A percentile compares a stretch with the other conserved stretches of the same genome.
Conservation (phyloP, 2,329 filamentous ascomycete genomes). For the Knufia petricola region DNA sequence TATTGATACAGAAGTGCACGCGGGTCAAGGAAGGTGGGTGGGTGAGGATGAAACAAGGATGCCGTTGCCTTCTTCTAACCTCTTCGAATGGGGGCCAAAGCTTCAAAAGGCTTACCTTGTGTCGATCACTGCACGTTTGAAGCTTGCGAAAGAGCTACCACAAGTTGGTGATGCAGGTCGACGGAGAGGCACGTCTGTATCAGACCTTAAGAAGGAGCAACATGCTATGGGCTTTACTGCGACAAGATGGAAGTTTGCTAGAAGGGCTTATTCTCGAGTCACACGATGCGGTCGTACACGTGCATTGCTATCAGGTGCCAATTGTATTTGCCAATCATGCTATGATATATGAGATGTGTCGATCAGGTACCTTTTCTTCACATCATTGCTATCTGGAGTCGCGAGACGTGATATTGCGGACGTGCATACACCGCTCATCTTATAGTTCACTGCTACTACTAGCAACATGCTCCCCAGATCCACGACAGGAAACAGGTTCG, state of each 20-base stretch:
- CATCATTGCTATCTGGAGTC: no score
- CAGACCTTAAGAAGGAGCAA: no score
- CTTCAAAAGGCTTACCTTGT: background rate
- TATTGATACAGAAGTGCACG: no score
- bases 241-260: no score
- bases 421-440: background rate
- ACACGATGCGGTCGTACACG: no score
- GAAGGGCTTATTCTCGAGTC: no score
- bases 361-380: no score
- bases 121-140: background rate
- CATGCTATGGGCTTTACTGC: no score
- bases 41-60: background rate
- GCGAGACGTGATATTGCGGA: background rate
- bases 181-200: background rate
- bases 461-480: slow-evolving; percentile 29
- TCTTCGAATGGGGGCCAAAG: background rate
- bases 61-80: background rate
- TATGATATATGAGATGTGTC: no score
- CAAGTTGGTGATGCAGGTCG: no score
- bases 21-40: background rate
- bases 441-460: background rate
- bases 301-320: no score
- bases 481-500: slow-evolving; percentile 38
- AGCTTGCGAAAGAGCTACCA: background rate
- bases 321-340: no score